Percentiles rank a stretch among this genome's conserved stretches.
These are phyloP conservation scores for Sporormia fimetaria DNA, from an alignment of 495 filamentous ascomycete genomes.

Conservation along the genomic window DNA sequence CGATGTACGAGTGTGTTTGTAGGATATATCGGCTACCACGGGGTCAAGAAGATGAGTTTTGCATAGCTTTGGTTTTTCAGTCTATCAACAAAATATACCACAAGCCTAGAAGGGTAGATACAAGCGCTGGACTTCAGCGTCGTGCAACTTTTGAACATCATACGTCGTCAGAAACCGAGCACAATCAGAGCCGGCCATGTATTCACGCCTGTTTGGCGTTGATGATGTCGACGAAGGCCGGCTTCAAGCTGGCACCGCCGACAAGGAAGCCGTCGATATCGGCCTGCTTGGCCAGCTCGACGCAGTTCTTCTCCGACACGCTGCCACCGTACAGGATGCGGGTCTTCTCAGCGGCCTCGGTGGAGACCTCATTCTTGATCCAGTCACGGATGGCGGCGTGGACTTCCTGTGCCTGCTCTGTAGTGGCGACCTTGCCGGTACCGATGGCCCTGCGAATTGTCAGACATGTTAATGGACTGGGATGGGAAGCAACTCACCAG, in stretches of 20 bases:
- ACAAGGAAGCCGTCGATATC: conserved; percentile 99
- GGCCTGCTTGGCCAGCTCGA: conserved; percentile 74
- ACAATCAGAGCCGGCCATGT: too few species aligned
- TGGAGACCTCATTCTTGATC: conserved; percentile 62
- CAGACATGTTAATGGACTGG: conserved; percentile 1
- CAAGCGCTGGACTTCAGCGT: background rate
- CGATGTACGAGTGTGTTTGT: too few species aligned
- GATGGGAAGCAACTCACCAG: conserved; percentile 45
- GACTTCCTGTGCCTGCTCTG: conserved; percentile 88
- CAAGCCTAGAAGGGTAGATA: too few species aligned
- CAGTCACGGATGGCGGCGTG: conserved; percentile 86
- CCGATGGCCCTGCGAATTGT: conserved; percentile 60
- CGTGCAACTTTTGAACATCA: background rate
- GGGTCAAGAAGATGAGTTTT: too few species aligned
- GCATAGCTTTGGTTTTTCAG: conserved; percentile 3
- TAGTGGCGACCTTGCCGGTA: conserved; percentile 92
- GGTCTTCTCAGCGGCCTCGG: conserved; percentile 61
- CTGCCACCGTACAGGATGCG: conserved; percentile 92
- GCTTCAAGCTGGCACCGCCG: conserved; percentile 95
- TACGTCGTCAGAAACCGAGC: too few species aligned
- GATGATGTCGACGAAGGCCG: conserved; percentile 71
- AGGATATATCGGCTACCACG: too few species aligned
- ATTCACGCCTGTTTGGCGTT: conserved; percentile 40
- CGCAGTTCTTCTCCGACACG: conserved; percentile 96
- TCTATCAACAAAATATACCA: conserved; percentile 5